Evolutionary conservation across 2,329 filamentous ascomycete genomes (phyloP).

Genomic region (Aspergillus sp.): DNA sequence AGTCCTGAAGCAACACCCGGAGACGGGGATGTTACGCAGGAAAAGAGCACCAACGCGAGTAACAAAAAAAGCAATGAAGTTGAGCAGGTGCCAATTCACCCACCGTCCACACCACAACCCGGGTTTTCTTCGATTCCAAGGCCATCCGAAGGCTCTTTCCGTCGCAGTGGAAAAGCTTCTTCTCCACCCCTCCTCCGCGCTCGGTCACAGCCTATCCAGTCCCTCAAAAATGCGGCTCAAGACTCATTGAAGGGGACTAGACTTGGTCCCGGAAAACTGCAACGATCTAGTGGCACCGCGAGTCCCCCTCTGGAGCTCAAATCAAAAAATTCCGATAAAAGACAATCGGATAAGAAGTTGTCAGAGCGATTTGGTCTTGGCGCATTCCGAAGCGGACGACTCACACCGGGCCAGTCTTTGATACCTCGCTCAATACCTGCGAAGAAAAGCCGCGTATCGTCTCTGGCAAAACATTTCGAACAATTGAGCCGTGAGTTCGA

Average conservation of each 20-base stretch:
- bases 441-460: slow-evolving; percentile 78
- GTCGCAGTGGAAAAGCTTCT: slow-evolving; percentile 36
- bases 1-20: slow-evolving; percentile 11
- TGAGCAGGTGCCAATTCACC: slow-evolving; percentile 5
- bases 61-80: slow-evolving; percentile 17
- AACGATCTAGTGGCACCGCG: slow-evolving; percentile 21
- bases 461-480: slow-evolving; percentile 93
- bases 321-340: slow-evolving; percentile 60
- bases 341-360: slow-evolving; percentile 76
- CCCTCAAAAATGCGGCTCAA: slow-evolving; percentile 30
- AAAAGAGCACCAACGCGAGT: slow-evolving; percentile 12
- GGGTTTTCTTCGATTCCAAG: slow-evolving; percentile 42
- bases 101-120: slow-evolving; percentile 25
- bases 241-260: slow-evolving; percentile 25
- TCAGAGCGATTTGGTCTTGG: slow-evolving; percentile 69
- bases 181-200: slow-evolving; percentile 52
- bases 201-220: slow-evolving; percentile 51
- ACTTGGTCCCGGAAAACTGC: slow-evolving; percentile 21
- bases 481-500: slow-evolving; percentile 95
- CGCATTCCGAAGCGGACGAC: slow-evolving; percentile 60
- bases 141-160: slow-evolving; percentile 36
- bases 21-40: slow-evolving; percentile 12
- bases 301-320: slow-evolving; percentile 31
- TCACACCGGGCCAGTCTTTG: slow-evolving; percentile 60
- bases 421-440: slow-evolving; percentile 81